Conservation (phyloP, 1,284 basidiomycete genomes). For the Cerioporus squamosus region DNA sequence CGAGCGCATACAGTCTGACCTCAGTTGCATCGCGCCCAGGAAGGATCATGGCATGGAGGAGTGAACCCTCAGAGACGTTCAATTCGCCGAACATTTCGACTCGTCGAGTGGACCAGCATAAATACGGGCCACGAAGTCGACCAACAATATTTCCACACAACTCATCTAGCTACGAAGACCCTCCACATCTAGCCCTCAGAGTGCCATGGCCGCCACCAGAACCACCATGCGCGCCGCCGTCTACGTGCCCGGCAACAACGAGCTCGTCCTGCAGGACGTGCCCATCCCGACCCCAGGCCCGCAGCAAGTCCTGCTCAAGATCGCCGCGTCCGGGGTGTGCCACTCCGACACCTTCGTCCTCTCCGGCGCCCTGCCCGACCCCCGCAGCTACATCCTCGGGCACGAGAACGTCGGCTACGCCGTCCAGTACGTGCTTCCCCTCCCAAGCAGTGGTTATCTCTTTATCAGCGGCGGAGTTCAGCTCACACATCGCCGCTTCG, state of each 20-base stretch:
- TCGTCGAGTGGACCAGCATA: no score
- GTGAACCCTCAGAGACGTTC: no score
- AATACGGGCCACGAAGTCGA: no score
- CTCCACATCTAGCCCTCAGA: background rate
- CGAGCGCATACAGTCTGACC: no score
- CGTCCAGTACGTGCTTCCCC: slow-evolving; percentile 2
- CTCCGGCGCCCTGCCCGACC: slow-evolving; percentile 7
- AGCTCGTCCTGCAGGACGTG: slow-evolving; percentile 10
- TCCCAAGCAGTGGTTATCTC: no score
- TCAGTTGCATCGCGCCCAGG: no score
- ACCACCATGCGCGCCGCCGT: slow-evolving; percentile 17
- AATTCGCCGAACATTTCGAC: no score
- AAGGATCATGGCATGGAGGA: no score
- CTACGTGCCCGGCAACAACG: slow-evolving; percentile 9
- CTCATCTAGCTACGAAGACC: no score
- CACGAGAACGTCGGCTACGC: slow-evolving; percentile 18
- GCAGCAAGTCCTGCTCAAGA: slow-evolving; percentile 12
- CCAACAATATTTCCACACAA: no score
- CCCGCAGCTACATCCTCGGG: slow-evolving; percentile 12
- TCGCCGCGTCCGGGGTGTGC: slow-evolving; percentile 14
- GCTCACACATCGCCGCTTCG: no score
- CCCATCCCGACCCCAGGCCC: slow-evolving; percentile 11
- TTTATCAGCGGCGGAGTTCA: no score
- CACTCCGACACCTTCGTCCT: slow-evolving; percentile 20
- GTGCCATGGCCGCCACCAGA: background rate